phyloP scores from a whole-genome alignment of 2,329 filamentous ascomycete genomes.

The Curvularia spicifera region DNA sequence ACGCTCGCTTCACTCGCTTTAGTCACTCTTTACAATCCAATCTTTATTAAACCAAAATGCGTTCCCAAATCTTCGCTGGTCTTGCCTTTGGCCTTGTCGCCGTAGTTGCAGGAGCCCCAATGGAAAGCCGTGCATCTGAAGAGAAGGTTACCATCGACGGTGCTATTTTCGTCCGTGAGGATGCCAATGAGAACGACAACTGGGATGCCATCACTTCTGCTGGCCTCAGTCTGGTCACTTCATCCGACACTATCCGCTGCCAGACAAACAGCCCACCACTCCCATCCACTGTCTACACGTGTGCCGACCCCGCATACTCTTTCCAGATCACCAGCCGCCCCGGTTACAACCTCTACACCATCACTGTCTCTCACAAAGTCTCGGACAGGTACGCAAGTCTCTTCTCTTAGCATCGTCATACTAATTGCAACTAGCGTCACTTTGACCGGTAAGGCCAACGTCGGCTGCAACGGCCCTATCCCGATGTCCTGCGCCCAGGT shows the following conservation, averaged over 20 bases:
- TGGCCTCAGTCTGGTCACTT: neutral
- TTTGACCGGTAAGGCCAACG: neutral
- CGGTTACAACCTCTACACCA: neutral
- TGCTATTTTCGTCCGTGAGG: neutral
- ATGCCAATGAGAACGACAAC: neutral
- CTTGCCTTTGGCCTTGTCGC: neutral
- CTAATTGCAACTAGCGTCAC: neutral
- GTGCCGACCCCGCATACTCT: conserved; percentile 1
- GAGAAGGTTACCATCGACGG: neutral
- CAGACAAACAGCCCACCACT: neutral
- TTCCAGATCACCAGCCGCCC: conserved; percentile 3
- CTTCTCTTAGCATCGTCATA: neutral
- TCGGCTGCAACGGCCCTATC: conserved; percentile 2
- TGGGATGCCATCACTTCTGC: neutral
- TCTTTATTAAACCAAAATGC: neutral
- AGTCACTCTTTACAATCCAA: neutral
- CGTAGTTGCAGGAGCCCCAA: neutral
- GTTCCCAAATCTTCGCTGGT: conserved; percentile 1
- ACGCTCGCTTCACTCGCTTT: neutral
- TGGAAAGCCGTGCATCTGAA: neutral
- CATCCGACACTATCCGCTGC: neutral
- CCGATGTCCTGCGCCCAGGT: neutral
- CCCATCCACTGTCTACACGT: neutral
- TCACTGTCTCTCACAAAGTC: conserved; percentile 1
- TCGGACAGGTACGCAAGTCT: neutral